phyloP scores from a whole-genome alignment of 768 basidiomycete genomes.

The Boletus pseudo-olivaceus region DNA sequence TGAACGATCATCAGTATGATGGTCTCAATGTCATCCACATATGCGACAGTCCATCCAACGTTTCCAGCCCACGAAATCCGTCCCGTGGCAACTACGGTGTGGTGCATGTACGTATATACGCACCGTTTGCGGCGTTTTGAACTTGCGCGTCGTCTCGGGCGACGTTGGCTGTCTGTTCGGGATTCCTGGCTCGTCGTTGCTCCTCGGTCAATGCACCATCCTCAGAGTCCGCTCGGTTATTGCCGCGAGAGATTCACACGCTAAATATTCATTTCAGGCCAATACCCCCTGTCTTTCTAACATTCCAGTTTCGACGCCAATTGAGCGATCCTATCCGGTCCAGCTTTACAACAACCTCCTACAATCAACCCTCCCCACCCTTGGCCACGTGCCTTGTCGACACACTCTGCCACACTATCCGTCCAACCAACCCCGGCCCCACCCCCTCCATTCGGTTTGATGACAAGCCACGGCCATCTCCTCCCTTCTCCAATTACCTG shows the following conservation, averaged over 20 bases:
- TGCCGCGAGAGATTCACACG: slow-evolving; percentile 23
- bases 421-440: slow-evolving; percentile 35
- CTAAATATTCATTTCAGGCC: not conserved
- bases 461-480: slow-evolving; percentile 48
- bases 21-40: slow-evolving; percentile 27
- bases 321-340: slow-evolving; percentile 47
- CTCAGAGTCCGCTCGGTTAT: slow-evolving; percentile 21
- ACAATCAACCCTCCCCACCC: slow-evolving; percentile 52
- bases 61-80: slow-evolving; percentile 6
- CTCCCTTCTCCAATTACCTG: slow-evolving; percentile 7
- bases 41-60: slow-evolving; percentile 35
- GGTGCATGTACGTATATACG: slow-evolving; percentile 22
- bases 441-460: slow-evolving; percentile 74
- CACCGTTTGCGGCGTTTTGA: slow-evolving; percentile 39
- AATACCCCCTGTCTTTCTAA: slow-evolving; percentile 12
- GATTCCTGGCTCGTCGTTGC: slow-evolving; percentile 22
- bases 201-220: slow-evolving; percentile 1
- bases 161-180: slow-evolving; percentile 36
- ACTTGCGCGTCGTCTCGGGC: slow-evolving; percentile 38
- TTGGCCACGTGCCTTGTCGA: slow-evolving; percentile 18
- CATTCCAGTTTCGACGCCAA: slow-evolving; percentile 1
- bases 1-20: slow-evolving; percentile 29
- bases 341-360: slow-evolving; percentile 70
- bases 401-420: slow-evolving; percentile 23
- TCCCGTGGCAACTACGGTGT: slow-evolving; percentile 5